A percentile compares a stretch with the other conserved stretches of the same genome.
Evolutionary conservation across 805 yeast species (phyloP).

Genomic region (Barnettozyma salicaria): DNA sequence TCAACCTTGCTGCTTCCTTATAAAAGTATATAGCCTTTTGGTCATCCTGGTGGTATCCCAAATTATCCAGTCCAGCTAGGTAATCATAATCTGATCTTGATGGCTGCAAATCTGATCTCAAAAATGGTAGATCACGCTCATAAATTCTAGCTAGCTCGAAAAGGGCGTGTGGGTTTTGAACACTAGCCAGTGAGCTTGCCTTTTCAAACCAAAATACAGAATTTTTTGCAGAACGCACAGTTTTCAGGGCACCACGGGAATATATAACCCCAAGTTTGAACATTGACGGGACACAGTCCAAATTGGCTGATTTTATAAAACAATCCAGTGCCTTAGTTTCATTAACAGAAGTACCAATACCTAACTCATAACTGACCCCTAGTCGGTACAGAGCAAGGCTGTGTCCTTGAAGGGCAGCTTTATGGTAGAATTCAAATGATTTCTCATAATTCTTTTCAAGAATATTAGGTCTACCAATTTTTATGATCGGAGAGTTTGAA

Average conservation of each 20-base stretch:
- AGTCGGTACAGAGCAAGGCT: slow-evolving; percentile 60
- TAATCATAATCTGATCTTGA: slow-evolving; percentile 26
- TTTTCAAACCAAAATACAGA: slow-evolving; percentile 47
- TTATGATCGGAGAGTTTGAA: slow-evolving; percentile 43
- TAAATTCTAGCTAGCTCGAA: slow-evolving; percentile 52
- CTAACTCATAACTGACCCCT: slow-evolving; percentile 67
- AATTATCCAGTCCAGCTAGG: slow-evolving; percentile 29
- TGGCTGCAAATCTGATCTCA: slow-evolving; percentile 3
- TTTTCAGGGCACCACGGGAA: slow-evolving; percentile 42
- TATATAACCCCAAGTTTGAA: slow-evolving; percentile 65
- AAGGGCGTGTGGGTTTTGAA: slow-evolving; percentile 47
- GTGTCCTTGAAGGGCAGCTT: slow-evolving; percentile 53
- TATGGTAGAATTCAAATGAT: slow-evolving; percentile 55
- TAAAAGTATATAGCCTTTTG: slow-evolving; percentile 45
- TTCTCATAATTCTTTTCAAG: slow-evolving; percentile 50
- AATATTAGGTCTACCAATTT: slow-evolving; percentile 40
- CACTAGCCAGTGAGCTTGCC: slow-evolving; percentile 40
- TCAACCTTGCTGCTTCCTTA: slow-evolving; percentile 51
- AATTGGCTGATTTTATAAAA: slow-evolving; percentile 55
- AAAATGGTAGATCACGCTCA: slow-evolving; percentile 38
- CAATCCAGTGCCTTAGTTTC: slow-evolving; percentile 43
- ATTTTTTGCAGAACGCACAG: slow-evolving; percentile 33
- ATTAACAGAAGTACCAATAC: slow-evolving; percentile 46
- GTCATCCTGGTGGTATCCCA: slow-evolving; percentile 31
- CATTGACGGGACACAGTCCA: slow-evolving; percentile 62